Evolutionary conservation across 257 asterid species (phyloP).

Genomic region (Rubia yunnanensis): DNA sequence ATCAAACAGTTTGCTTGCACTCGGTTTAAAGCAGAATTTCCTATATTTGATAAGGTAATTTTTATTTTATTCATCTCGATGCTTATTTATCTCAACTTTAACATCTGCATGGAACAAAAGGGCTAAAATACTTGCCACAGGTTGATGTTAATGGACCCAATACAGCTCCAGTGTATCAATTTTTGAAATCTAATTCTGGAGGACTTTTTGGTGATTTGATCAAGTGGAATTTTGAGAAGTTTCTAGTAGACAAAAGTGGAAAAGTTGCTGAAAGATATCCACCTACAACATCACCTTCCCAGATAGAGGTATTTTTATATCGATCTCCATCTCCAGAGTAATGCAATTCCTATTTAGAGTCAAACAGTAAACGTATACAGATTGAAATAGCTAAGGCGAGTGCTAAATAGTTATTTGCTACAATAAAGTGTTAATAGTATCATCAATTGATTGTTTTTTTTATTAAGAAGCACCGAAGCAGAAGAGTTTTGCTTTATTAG

Average conservation of each 20-base stretch:
- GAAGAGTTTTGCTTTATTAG: conserved; percentile 1
- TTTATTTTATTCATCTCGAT: not conserved
- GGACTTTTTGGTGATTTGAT: conserved; percentile 78
- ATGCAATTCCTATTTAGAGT: not conserved
- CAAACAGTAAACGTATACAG: too few relatives aligned
- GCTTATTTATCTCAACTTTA: not conserved
- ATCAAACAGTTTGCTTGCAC: conserved; percentile 88
- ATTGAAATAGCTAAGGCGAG: not conserved
- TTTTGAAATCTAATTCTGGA: conserved; percentile 70
- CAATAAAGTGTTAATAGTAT: not conserved
- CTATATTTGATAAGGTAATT: conserved; percentile 80
- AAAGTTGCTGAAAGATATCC: conserved; percentile 81
- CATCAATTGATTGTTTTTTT: not conserved
- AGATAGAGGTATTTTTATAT: conserved; percentile 60
- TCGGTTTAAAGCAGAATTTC: conserved; percentile 81
- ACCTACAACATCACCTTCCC: conserved; percentile 82
- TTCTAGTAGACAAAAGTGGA: conserved; percentile 83
- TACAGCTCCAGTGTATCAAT: conserved; percentile 89
- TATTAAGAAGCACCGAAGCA: not conserved
- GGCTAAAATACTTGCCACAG: conserved; percentile 33
- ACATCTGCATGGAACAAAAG: not conserved
- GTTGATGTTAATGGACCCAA: conserved; percentile 92
- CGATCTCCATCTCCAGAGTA: not conserved
- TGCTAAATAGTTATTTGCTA: not conserved
- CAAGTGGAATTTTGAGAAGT: conserved; percentile 97